phyloP scores from a whole-genome alignment of 306 rosid species.

The Lathyrus aphaca region DNA sequence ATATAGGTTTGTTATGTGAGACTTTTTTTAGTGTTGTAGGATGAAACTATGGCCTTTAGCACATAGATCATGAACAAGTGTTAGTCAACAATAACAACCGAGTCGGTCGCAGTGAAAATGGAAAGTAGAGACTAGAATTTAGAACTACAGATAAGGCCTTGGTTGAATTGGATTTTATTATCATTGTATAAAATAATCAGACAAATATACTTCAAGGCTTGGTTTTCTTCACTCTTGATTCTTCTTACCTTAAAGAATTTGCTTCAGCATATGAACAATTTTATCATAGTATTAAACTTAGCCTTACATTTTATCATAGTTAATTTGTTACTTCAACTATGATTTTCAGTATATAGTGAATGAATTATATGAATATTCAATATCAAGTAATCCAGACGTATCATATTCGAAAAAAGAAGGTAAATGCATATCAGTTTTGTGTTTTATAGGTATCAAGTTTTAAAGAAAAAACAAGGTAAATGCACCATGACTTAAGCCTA shows the following conservation, averaged over 20 bases:
- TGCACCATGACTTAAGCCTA: not conserved
- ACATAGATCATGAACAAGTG: not conserved
- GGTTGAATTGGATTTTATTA: not conserved
- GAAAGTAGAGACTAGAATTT: not conserved
- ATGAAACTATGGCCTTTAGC: not conserved
- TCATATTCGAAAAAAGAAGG: not conserved
- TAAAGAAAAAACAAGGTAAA: not conserved
- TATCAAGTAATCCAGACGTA: not conserved
- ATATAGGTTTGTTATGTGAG: slow-evolving; percentile 29
- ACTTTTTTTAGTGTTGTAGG: not conserved
- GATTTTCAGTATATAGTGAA: not conserved
- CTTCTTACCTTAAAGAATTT: slow-evolving; percentile 9
- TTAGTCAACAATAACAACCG: not conserved
- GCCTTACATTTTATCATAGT: not conserved
- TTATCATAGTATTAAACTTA: not conserved
- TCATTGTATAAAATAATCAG: too few species aligned
- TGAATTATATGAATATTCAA: not conserved
- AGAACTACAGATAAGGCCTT: not conserved
- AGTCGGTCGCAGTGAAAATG: slow-evolving; percentile 12
- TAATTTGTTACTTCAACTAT: not conserved
- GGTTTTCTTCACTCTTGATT: too few species aligned
- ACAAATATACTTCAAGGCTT: too few species aligned
- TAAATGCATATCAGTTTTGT: not conserved
- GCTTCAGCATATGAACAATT: not conserved
- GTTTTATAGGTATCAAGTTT: too few species aligned